Conservation (phyloP, 768 basidiomycete species). For the Mycena rebaudengoi region DNA sequence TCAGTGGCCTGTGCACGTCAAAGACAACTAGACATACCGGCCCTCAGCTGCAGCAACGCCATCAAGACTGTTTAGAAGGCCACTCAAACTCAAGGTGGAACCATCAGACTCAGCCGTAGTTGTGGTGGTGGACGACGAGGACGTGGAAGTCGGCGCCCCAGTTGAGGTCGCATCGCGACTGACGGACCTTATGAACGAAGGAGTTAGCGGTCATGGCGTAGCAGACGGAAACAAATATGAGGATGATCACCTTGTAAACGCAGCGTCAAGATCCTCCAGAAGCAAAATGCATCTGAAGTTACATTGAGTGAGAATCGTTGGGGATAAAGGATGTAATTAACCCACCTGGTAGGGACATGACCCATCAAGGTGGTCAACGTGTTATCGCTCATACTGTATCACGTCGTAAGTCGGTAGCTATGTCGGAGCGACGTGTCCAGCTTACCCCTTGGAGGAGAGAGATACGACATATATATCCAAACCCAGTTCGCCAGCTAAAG, state of each 20-base stretch:
- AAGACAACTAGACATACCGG: slow-evolving; percentile 59
- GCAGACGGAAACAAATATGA: too few relatives aligned
- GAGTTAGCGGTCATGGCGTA: too few relatives aligned
- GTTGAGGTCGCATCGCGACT: slow-evolving; percentile 85
- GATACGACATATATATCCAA: slow-evolving; percentile 94
- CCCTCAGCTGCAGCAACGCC: slow-evolving; percentile 88
- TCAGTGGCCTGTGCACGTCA: not conserved
- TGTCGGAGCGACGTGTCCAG: slow-evolving; percentile 11
- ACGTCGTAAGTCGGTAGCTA: slow-evolving; percentile 6
- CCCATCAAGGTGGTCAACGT: slow-evolving; percentile 89
- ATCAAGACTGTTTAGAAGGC: slow-evolving; percentile 86
- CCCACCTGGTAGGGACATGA: slow-evolving; percentile 82
- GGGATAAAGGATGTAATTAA: not conserved
- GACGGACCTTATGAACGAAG: slow-evolving; percentile 81
- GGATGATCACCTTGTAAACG: too few relatives aligned
- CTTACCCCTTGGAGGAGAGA: slow-evolving; percentile 86
- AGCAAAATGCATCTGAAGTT: slow-evolving; percentile 82
- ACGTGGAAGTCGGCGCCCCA: slow-evolving; percentile 66
- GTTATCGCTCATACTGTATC: slow-evolving; percentile 86
- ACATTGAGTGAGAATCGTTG: slow-evolving; percentile 24
- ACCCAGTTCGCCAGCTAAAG: slow-evolving; percentile 83
- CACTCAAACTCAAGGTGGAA: slow-evolving; percentile 86
- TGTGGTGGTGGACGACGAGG: slow-evolving; percentile 50
- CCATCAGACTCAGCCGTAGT: slow-evolving; percentile 60
- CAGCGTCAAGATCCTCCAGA: slow-evolving; percentile 93